A percentile compares a stretch with the other conserved stretches of the same genome.
Conservation (phyloP, 768 basidiomycete species). For the Cystofilobasidium capitatum region DNA sequence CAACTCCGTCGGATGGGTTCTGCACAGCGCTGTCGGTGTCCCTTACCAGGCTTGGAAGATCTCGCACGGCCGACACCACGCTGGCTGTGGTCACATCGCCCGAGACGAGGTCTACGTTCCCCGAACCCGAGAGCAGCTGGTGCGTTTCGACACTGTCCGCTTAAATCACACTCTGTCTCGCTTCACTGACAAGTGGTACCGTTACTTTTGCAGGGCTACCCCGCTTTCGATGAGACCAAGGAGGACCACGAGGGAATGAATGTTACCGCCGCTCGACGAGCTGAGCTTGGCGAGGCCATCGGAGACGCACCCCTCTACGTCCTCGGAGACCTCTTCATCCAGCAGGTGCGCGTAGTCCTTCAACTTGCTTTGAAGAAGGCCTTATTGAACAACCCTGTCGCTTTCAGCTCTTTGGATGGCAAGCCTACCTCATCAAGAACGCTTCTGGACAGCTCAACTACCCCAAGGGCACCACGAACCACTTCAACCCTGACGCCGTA, state of each 20-base stretch:
- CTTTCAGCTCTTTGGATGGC: constrained; percentile 68
- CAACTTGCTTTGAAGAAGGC: constrained; percentile 43
- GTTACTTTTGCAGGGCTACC: constrained; percentile 33
- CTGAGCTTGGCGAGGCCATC: constrained; percentile 53
- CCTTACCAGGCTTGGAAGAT: constrained; percentile 97
- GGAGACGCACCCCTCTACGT: constrained; percentile 72
- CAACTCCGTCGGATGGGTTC: constrained; percentile 80
- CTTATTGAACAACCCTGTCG: not conserved
- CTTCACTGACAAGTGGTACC: constrained; percentile 42
- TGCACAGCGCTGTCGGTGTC: constrained; percentile 70
- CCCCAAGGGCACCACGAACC: constrained; percentile 52
- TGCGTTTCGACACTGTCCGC: constrained; percentile 42
- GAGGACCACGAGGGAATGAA: constrained; percentile 25
- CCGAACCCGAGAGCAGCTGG: constrained; percentile 63
- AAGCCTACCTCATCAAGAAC: constrained; percentile 70
- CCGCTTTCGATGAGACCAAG: constrained; percentile 49
- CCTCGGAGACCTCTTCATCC: constrained; percentile 37
- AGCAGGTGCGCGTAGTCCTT: constrained; percentile 49
- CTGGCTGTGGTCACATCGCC: constrained; percentile 85
- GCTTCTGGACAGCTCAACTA: constrained; percentile 62
- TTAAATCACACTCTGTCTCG: constrained; percentile 35
- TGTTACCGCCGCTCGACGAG: not conserved
- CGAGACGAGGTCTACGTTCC: constrained; percentile 96
- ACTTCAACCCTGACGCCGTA: constrained; percentile 49
- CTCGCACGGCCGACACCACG: constrained; percentile 89